Percentiles rank a stretch among this genome's conserved stretches.
phyloP scores from a whole-genome alignment of 352 stramenopile species.

The Phytophthora cactorum region DNA sequence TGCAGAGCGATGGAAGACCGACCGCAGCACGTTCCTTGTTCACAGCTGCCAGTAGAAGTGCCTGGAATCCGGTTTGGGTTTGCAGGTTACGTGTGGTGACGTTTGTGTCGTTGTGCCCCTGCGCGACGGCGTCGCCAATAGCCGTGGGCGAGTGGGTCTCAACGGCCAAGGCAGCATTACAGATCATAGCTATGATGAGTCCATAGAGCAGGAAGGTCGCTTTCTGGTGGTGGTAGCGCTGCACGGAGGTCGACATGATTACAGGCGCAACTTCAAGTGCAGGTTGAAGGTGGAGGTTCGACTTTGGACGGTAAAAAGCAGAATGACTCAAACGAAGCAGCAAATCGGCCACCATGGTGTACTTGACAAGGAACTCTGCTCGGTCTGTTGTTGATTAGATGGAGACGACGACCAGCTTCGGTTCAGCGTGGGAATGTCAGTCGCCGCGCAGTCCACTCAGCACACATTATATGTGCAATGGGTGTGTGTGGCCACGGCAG shows the following conservation, averaged over 20 bases:
- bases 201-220: conserved; percentile 11
- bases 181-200: conserved; percentile 10
- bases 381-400: background rate
- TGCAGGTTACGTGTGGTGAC: conserved; percentile 25
- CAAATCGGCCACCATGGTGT: background rate
- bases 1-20: conserved; percentile 41
- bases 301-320: conserved; percentile 23
- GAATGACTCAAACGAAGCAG: conserved; percentile 21
- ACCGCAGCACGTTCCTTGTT: conserved; percentile 52
- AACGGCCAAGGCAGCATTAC: conserved; percentile 9
- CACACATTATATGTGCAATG: conserved; percentile 1
- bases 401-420: conserved; percentile 11
- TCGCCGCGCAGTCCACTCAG: conserved; percentile 8
- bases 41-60: conserved; percentile 49
- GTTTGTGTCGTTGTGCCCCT: conserved; percentile 7
- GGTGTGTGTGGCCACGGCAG: conserved; percentile 15
- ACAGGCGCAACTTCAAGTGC: background rate
- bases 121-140: conserved; percentile 6
- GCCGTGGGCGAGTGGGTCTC: background rate
- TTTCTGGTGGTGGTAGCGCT: conserved; percentile 17
- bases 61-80: conserved; percentile 30
- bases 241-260: conserved; percentile 16
- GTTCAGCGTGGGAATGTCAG: conserved; percentile 19
- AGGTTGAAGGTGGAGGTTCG: conserved; percentile 13
- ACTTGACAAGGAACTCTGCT: conserved; percentile 1